phyloP scores from a whole-genome alignment of 495 filamentous ascomycete genomes.

The Trichoderma gamsii region DNA sequence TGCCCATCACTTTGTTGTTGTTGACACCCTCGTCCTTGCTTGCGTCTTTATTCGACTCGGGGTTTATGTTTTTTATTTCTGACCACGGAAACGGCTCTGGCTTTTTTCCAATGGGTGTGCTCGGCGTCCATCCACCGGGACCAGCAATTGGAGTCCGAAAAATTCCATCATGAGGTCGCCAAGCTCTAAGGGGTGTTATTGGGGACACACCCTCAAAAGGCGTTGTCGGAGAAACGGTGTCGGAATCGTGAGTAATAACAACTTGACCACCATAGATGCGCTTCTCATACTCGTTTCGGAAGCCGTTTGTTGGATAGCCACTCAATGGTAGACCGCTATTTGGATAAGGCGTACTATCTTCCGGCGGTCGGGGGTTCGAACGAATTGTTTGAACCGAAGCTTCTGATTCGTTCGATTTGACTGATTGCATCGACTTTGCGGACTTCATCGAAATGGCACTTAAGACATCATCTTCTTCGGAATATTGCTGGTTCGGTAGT shows the following conservation, averaged over 20 bases:
- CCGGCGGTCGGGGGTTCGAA: background rate
- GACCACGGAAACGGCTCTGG: conserved; percentile 2
- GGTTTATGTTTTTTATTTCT: background rate
- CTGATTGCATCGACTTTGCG: conserved; percentile 1
- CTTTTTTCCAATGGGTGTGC: background rate
- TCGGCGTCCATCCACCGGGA: background rate
- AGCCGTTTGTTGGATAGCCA: background rate
- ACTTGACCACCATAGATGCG: conserved; percentile 24
- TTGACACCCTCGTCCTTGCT: background rate
- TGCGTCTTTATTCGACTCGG: background rate
- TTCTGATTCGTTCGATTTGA: background rate
- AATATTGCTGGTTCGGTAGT: background rate
- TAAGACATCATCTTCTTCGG: background rate
- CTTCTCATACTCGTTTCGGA: background rate
- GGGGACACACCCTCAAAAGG: conserved; percentile 21
- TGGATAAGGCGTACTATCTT: conserved; percentile 10
- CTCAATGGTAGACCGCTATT: conserved; percentile 3
- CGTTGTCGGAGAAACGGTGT: conserved; percentile 28
- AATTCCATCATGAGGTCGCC: conserved; percentile 2
- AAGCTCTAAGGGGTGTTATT: background rate
- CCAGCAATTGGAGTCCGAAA: conserved; percentile 5
- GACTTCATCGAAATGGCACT: background rate
- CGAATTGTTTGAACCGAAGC: conserved; percentile 2
- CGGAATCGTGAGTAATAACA: conserved; percentile 7
- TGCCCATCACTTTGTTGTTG: no score